Evolutionary conservation across 495 filamentous ascomycete species (phyloP), one percentile per base, ranked within the genome.

Genomic region (Aspergillus bridgeri): DNA sequence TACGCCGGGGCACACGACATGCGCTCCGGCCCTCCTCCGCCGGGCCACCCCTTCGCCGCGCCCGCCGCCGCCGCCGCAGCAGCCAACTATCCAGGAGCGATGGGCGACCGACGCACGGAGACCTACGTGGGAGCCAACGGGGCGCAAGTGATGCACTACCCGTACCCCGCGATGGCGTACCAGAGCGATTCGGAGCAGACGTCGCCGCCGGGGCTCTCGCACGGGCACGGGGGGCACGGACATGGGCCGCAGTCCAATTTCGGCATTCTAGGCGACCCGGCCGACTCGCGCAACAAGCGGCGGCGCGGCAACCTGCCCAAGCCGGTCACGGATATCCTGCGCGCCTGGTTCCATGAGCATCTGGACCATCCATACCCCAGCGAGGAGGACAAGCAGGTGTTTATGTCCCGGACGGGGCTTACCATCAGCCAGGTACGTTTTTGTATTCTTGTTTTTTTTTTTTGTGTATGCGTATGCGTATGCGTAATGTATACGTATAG

Each of bases 221-320:
- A n/a, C n/a, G n/a, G n/a, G n/a, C n/a, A n/a, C n/a, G n/a, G n/a
- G n/a, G n/a, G n/a, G n/a, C n/a, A n/a, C n/a, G n/a, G n/a, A n/a
- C n/a, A 72, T 25, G 64, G 65, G 4, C 71, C 66, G 22, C 69
- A 73, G 49, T 73, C 75, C 18, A 78, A 75, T 51, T 79, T 79
- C 56, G 73, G 76, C 20, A 68, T 77, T 20, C 64, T 81, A 56
- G 74, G 76, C 0, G 78, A 80, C 52, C 55, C 71, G 22, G 67
- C 68, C 50, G 76, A 80, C 54, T 64, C 76, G 3, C 73, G 73
- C 63, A 75, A 72, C 25, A 89, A 83, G 69, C 81, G 83, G 48
- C 75, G 91, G 51, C 84, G 91, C 44, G 91, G 91, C 3, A 96
- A 96, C 62, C 73, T 96, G 17, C 91, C 91, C 19, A 95, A 94